Base-by-base conservation (phyloP, 2,329 filamentous ascomycete genomes). In the Akanthomyces lecanii region DNA sequence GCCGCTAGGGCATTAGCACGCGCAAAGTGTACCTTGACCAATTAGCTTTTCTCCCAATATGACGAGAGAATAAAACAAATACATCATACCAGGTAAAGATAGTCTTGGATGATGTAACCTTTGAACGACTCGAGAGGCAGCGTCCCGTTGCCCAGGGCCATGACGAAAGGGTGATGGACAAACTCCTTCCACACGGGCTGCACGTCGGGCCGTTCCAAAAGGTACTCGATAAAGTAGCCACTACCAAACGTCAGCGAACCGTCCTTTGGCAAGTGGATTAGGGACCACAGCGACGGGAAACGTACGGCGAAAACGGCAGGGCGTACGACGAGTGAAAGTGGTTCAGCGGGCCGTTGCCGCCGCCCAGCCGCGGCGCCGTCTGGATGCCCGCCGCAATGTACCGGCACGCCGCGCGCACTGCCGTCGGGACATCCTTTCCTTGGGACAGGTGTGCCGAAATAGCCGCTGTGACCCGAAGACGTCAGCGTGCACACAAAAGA, bases 91-190 rank as follows among this genome's bases (percentile, higher is more conserved):
- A 97, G 78, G 71, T 95, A 98, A 5, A 97, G 81, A 70, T 97
- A 97, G 71, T 98, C 94, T 70, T 98, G 94, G 11, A 95, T 83
- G 62, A 98, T 85, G 72, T 97, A 98, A 45, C 89, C 84, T 74
- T 92, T 95, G 80, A 97, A 98, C 0, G 87, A 88, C 50, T 89
- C 85, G 1, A 89, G 69, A 0, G 90, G 89, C 23, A 98, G 78
- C 8, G 84, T 89, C 0, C 92, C 92, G 64, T 89, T 81, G 0
- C 89, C 92, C 71, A 98, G 80, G 16, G 83, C 85, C 70, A 87
- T 80, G 48, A 96, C 90, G 71, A 98, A 98, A 0, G 88, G 85
- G 71, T 98, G 94, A 67, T 92, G 81, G 2, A 90, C 88, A 71
- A 92, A 96, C 14, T 79, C 78, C 54, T 87, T 78, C 94, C 94